Conservation (phyloP, 2,329 filamentous ascomycete species). For the Stagonosporopsis vannaccii region DNA sequence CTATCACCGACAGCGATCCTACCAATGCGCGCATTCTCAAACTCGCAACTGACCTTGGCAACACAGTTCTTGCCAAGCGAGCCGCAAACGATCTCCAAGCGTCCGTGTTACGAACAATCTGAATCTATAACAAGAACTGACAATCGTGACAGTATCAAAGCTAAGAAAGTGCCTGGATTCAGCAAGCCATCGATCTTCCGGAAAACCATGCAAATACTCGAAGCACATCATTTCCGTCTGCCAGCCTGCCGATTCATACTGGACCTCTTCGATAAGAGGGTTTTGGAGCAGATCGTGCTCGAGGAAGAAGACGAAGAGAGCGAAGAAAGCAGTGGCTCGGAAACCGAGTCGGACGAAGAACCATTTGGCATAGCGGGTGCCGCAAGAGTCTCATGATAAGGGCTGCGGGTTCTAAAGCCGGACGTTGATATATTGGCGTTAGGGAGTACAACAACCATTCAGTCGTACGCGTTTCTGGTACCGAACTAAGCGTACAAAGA, state of each 20-base stretch:
- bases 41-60: conserved; percentile 85
- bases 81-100: conserved; percentile 78
- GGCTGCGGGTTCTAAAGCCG: neutral
- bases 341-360: conserved; percentile 41
- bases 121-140: conserved; percentile 21
- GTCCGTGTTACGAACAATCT: conserved; percentile 47
- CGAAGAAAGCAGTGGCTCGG: conserved; percentile 44
- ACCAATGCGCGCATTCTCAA: conserved; percentile 79
- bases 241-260: conserved; percentile 88
- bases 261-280: conserved; percentile 90
- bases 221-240: conserved; percentile 88
- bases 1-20: conserved; percentile 67
- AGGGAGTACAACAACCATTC: conserved; percentile 28
- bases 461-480: conserved; percentile 30
- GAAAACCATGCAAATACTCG: conserved; percentile 82
- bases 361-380: conserved; percentile 26
- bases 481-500: conserved; percentile 16
- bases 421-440: conserved; percentile 21
- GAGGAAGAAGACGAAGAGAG: conserved; percentile 66
- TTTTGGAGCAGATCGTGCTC: conserved; percentile 84
- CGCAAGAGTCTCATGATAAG: conserved; percentile 24
- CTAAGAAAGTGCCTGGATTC: conserved; percentile 77
- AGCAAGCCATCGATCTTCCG: conserved; percentile 79
- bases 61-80: conserved; percentile 90
- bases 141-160: conserved; percentile 67